These are phyloP conservation scores for Fonsecaea pedrosoi DNA, from an alignment of 2,329 filamentous ascomycete genomes.

Conservation along the genomic window DNA sequence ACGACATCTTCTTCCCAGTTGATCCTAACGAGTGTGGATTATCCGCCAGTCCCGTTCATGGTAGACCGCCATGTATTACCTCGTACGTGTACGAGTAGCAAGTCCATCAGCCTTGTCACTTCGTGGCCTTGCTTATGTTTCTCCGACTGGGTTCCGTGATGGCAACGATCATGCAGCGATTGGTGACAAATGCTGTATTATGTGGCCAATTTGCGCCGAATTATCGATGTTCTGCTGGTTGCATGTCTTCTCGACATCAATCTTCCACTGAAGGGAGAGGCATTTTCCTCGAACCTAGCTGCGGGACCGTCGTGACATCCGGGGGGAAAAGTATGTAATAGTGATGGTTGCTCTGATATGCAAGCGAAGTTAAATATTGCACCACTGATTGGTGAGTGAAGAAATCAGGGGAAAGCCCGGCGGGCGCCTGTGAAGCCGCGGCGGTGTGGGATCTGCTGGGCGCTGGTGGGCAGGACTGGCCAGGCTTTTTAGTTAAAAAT, in stretches of 20 bases:
- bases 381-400: neutral
- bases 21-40: neutral
- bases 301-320: neutral
- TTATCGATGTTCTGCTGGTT: neutral
- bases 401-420: slow-evolving; percentile 7
- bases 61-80: neutral
- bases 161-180: neutral
- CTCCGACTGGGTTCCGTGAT: neutral
- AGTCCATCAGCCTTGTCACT: neutral
- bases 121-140: neutral
- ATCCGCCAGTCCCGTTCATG: neutral
- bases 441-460: slow-evolving; percentile 5
- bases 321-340: neutral
- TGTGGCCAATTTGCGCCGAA: neutral
- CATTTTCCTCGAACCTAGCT: neutral
- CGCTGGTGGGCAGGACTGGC: neutral
- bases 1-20: slow-evolving; percentile 6
- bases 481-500: neutral
- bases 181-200: neutral
- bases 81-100: neutral
- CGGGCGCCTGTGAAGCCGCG: neutral
- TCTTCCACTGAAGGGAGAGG: neutral
- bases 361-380: slow-evolving; percentile 3
- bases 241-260: slow-evolving; percentile 6
- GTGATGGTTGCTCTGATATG: slow-evolving; percentile 1